Base-by-base conservation (phyloP, 805 yeast species). In the Teunomyces lycoperdinae region DNA sequence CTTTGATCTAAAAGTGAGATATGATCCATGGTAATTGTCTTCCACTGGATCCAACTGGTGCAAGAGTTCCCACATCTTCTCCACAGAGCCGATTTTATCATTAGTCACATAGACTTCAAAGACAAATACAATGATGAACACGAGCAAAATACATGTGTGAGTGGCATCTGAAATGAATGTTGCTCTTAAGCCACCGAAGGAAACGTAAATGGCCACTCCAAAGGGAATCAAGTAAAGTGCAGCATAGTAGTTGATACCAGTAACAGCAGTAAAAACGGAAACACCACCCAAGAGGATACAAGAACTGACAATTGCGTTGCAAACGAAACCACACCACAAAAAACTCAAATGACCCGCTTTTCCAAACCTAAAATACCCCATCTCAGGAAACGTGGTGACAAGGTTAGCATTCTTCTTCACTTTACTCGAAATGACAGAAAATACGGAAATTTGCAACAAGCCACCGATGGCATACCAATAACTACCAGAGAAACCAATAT, bases 341-440 rank as follows among this genome's bases (percentile, higher is more conserved):
- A 58, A 64, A 9, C 56, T 49, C 45, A 62, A 46, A 45, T 64
- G 68, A 13, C 63, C 66, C 20, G 53, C 54, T 8, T 53, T 58
- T 9, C 70, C 70, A 53, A 58, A 64, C 28, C 70, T 48, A 42
- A 61, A 55, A 42, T 52, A 57, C 2, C 55, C 61, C 60, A 63
- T 57, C 27, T 48, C 60, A 2, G 58, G 57, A 50, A 69, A 64
- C 3, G 66, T 66, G 4, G 70, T 66, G 3, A 66, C 70, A 45
- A 66, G 47, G 43, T 65, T 65, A 3, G 72, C 73, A 61, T 28
- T 64, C 58, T 54, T 67, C 62, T 42, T 54, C 33, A 48, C 45
- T 35, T 68, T 66, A 4, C 68, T 57, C 4, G 73, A 71, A 24
- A 68, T 61, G 20, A 67, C 54, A 9, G 68, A 56, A 44, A 69